A percentile compares a stretch with the other conserved stretches of the same genome.
Conservation (phyloP, 2,329 filamentous ascomycete species). For the Westerdykella aurantiaca region DNA sequence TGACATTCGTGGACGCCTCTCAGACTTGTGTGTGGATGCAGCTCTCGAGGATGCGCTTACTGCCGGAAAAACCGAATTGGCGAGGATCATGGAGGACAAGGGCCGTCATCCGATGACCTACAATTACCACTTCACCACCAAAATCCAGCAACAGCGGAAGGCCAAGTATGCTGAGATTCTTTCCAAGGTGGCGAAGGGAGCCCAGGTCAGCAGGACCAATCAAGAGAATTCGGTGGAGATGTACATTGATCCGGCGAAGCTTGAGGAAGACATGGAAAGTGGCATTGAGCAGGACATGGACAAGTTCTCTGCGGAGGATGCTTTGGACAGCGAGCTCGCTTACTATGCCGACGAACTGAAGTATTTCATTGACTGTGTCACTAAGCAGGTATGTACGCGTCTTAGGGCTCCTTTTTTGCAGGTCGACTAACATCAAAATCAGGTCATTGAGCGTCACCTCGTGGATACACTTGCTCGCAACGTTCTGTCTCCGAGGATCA, state of each 20-base stretch:
- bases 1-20: constrained; percentile 29
- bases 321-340: constrained; percentile 31
- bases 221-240: background rate
- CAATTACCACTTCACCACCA: constrained; percentile 40
- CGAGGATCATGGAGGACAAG: constrained; percentile 45
- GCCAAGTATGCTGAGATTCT: no score
- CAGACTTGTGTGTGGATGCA: constrained; percentile 37
- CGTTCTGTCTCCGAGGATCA: constrained; percentile 26
- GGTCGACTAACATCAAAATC: background rate
- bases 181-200: no score
- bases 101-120: constrained; percentile 50
- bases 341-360: constrained; percentile 36
- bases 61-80: constrained; percentile 38
- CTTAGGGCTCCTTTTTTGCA: no score
- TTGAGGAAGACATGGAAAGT: constrained; percentile 3
- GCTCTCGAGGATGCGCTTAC: constrained; percentile 37
- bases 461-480: constrained; percentile 22
- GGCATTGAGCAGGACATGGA: constrained; percentile 28
- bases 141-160: constrained; percentile 14
- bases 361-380: constrained; percentile 32
- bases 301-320: constrained; percentile 29
- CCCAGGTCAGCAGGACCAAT: background rate
- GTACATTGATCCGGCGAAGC: background rate
- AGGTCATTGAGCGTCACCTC: constrained; percentile 34
- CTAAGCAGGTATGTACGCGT: constrained; percentile 25